Evolutionary conservation across 2,329 filamentous ascomycete species (phyloP), one percentile per base, ranked within the genome.

Genomic region (Neurospora sp.): DNA sequence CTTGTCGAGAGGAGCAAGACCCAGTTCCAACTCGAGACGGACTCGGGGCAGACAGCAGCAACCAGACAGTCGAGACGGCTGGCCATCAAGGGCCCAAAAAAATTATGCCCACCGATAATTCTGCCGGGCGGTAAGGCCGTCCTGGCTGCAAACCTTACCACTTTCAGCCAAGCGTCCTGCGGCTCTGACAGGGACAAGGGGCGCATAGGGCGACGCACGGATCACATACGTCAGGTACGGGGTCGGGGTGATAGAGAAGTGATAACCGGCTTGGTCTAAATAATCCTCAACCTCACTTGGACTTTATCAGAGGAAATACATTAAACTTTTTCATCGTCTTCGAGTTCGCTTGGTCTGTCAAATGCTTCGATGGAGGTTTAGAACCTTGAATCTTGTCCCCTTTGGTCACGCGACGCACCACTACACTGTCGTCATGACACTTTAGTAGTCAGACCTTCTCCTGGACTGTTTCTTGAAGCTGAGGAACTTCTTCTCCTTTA

Each of bases 401-500:
- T 17, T 17, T 9, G 13, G 8, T 3, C 23, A 62, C 23, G 23
- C 23, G 7, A 28, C 13, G 8, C 7, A 10, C 23, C 52, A 17
- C 7, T 15, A 7, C 4, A 38, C 36, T 5, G n/a, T 15, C 5
- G 66, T 67, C 66, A 4, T 15, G 8, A 5, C 52, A 10, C 52
- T 58, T 69, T 66, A 74, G 17, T 72, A 66, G 9, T 36, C 52
- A 10, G 43, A 68, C 17, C 70, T 70, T 15, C 66, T 69, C 73
- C 75, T 71, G 10, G 40, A 71, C 1, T 71, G 66, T 70, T 76
- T 76, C 66, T 76, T 76, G 3, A 71, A 72, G 19, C 70, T 68
- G 38, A 71, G 72, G 3, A 70, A 38, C 46, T 76, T 76, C 67
- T 76, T 76, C 6, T 33, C 42, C 46, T 71, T 74, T n/a, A 76